These are phyloP conservation scores for Yamadazyma diddensiae DNA, from an alignment of 1,139 yeast genomes.

Conservation along the genomic window DNA sequence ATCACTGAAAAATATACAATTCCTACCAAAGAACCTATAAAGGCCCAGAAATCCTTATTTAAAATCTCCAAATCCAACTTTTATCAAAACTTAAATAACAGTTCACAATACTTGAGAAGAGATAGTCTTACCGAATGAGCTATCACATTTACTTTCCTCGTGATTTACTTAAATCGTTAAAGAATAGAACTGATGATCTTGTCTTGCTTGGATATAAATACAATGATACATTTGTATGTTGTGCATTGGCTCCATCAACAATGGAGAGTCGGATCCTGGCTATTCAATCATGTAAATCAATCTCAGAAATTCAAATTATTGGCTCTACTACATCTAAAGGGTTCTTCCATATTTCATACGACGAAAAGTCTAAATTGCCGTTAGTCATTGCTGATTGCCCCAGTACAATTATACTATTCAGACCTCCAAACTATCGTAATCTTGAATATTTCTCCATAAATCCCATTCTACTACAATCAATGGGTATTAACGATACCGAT, in stretches of 20 bases:
- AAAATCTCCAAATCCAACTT: constrained; percentile 21
- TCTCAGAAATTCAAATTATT: constrained; percentile 18
- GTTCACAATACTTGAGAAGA: constrained; percentile 42
- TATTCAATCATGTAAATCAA: constrained; percentile 5
- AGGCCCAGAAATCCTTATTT: too few species aligned
- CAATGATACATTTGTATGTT: constrained; percentile 24
- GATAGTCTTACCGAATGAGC: constrained; percentile 35
- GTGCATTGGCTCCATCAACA: constrained; percentile 13
- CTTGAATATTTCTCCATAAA: constrained; percentile 77
- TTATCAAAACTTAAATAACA: constrained; percentile 37
- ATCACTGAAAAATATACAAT: too few species aligned
- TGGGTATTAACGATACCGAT: constrained; percentile 19
- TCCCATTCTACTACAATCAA: constrained; percentile 68
- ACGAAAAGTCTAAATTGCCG: constrained; percentile 1
- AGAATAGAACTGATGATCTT: constrained; percentile 3
- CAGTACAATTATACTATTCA: constrained; percentile 54
- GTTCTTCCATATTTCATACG: constrained; percentile 1
- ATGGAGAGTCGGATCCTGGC: constrained; percentile 2
- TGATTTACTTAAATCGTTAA: constrained; percentile 21
- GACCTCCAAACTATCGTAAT: constrained; percentile 69
- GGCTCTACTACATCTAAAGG: constrained; percentile 19
- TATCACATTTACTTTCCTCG: constrained; percentile 36
- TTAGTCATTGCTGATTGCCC: not conserved
- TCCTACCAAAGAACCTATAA: too few species aligned
- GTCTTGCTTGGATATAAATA: constrained; percentile 17